These are phyloP conservation scores for Naegleria gruberi DNA, from an alignment of 208 protist species.

Conservation along the genomic window DNA sequence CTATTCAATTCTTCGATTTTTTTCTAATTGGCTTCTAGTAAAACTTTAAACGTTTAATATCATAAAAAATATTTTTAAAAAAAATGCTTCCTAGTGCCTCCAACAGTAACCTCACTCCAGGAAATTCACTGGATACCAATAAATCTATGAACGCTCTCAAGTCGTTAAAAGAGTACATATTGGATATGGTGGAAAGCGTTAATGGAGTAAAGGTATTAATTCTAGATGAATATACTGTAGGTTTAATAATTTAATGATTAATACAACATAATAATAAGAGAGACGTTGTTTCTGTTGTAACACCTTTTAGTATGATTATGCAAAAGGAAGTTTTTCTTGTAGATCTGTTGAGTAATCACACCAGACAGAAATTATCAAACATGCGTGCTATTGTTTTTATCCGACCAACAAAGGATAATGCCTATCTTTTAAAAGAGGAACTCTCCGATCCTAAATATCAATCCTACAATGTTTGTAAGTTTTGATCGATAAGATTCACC, in stretches of 20 bases:
- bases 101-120: no score
- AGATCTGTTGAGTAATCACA: constrained; percentile 62
- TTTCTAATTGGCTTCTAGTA: no score
- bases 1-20: no score
- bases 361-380: constrained; percentile 74
- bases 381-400: constrained; percentile 81
- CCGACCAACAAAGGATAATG: constrained; percentile 72
- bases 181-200: constrained; percentile 46
- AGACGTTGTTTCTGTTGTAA: constrained; percentile 81
- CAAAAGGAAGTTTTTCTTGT: constrained; percentile 92
- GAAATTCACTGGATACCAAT: no score
- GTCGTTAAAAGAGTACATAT: constrained; percentile 50
- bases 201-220: constrained; percentile 86
- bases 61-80: no score
- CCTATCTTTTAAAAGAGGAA: not conserved
- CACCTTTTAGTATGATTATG: constrained; percentile 83
- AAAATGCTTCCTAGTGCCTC: no score
- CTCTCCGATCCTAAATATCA: constrained; percentile 6
- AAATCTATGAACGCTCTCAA: constrained; percentile 47
- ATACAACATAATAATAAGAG: constrained; percentile 40
- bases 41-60: no score
- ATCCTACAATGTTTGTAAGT: constrained; percentile 13
- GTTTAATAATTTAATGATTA: not conserved
- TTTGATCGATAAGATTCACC: no score
- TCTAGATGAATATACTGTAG: constrained; percentile 76